These are phyloP conservation scores for Sugiyamaella boreocaroliniensis DNA, from an alignment of 805 yeast genomes.

Conservation along the genomic window DNA sequence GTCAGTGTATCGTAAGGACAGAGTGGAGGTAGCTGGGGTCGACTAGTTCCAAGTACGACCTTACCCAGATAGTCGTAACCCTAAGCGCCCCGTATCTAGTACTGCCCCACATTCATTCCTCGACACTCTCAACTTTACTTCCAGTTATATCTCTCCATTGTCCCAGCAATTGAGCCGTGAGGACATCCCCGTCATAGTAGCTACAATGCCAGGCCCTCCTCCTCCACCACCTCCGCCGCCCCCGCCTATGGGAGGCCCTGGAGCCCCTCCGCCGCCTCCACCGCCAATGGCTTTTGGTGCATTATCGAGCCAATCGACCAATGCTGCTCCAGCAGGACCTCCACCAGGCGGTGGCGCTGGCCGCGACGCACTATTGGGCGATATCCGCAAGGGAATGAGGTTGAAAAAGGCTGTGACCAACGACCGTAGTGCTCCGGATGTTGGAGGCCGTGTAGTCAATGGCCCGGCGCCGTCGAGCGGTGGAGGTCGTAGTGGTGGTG, in stretches of 20 bases:
- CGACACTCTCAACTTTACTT: too few species aligned
- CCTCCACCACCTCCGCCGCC: slow-evolving; percentile 53
- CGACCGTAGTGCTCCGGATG: slow-evolving; percentile 57
- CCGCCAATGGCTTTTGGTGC: slow-evolving; percentile 28
- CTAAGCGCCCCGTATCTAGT: too few species aligned
- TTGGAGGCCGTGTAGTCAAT: slow-evolving; percentile 36
- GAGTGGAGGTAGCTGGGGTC: too few species aligned
- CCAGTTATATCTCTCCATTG: too few species aligned
- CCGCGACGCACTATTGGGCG: slow-evolving; percentile 54
- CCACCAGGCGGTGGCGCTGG: slow-evolving; percentile 28
- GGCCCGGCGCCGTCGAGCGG: slow-evolving; percentile 17
- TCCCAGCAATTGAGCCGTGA: too few species aligned
- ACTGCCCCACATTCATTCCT: too few species aligned
- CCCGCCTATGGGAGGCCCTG: slow-evolving; percentile 28
- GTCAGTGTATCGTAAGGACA: too few species aligned
- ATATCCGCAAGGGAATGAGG: slow-evolving; percentile 64
- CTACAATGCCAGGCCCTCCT: slow-evolving; percentile 40
- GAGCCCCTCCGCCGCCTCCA: slow-evolving; percentile 32
- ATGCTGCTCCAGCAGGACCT: slow-evolving; percentile 24
- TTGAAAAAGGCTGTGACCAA: slow-evolving; percentile 59
- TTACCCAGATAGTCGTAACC: too few species aligned
- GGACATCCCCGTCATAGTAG: not conserved
- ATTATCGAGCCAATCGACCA: slow-evolving; percentile 19
- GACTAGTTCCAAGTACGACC: too few species aligned
- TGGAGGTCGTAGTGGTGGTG: slow-evolving; percentile 15